A percentile compares a stretch with the other conserved stretches of the same genome.
These are phyloP conservation scores for Pythium phragmitis DNA, from an alignment of 352 stramenopile genomes.

Conservation along the genomic window DNA sequence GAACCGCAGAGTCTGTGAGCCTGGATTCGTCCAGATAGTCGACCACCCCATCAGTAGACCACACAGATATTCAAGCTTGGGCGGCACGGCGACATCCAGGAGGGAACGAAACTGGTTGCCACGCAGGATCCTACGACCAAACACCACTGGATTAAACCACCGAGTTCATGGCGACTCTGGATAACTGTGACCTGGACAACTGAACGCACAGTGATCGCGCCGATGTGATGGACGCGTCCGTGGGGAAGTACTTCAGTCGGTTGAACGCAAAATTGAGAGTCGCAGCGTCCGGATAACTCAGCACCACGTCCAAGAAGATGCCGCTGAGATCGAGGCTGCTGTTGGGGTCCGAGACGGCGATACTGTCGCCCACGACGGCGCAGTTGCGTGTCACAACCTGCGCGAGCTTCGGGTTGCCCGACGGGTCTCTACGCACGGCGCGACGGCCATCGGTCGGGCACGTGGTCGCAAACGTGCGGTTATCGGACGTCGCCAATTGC, in stretches of 20 bases:
- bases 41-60: neutral
- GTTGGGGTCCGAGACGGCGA: slow-evolving; percentile 3
- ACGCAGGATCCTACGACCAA: slow-evolving; percentile 7
- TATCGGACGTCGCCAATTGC: slow-evolving; percentile 3
- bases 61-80: slow-evolving; percentile 19
- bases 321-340: slow-evolving; percentile 8
- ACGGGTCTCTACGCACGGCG: slow-evolving; percentile 9
- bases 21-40: neutral
- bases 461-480: slow-evolving; percentile 2
- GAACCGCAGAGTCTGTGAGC: neutral
- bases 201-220: slow-evolving; percentile 12
- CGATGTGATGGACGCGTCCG: slow-evolving; percentile 1
- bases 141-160: neutral
- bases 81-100: slow-evolving; percentile 12
- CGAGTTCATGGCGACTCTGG: too few relatives aligned
- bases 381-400: slow-evolving; percentile 20
- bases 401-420: slow-evolving; percentile 1
- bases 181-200: neutral
- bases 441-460: slow-evolving; percentile 15
- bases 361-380: neutral
- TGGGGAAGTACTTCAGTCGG: slow-evolving; percentile 14
- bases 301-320: slow-evolving; percentile 8
- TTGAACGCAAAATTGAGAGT: slow-evolving; percentile 25
- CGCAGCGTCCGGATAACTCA: slow-evolving; percentile 20
- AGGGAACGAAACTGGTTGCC: slow-evolving; percentile 13